Conservation (phyloP, 192 early-diverging fungal genomes). For the Entomortierella chlamydospora region DNA sequence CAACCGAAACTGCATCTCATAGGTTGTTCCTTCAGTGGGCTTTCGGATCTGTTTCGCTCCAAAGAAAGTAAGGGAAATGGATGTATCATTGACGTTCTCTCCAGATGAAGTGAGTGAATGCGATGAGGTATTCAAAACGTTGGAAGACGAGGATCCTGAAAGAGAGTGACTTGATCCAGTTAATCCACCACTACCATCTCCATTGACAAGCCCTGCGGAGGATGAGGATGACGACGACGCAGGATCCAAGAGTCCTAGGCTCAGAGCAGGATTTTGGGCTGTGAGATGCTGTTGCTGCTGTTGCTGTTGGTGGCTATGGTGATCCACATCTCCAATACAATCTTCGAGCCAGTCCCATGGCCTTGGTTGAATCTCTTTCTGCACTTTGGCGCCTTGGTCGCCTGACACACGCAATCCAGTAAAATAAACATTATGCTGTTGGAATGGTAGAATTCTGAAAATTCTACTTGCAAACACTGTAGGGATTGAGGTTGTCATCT, state of each 20-base stretch:
- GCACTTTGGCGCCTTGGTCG: slow-evolving; percentile 30
- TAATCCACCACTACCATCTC: slow-evolving; percentile 7
- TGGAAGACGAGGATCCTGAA: slow-evolving; percentile 7
- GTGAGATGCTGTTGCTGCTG: slow-evolving; percentile 10
- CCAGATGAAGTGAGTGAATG: background rate
- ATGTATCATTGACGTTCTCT: slow-evolving; percentile 44
- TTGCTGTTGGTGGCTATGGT: slow-evolving; percentile 11
- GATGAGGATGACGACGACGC: background rate
- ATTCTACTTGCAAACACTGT: slow-evolving; percentile 61
- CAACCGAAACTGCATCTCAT: slow-evolving; percentile 38
- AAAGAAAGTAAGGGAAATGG: slow-evolving; percentile 47
- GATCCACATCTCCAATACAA: slow-evolving; percentile 56
- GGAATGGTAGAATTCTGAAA: slow-evolving; percentile 64
- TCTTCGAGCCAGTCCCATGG: slow-evolving; percentile 71
- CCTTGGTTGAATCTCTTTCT: slow-evolving; percentile 56
- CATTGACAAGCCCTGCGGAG: slow-evolving; percentile 19
- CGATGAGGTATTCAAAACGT: background rate
- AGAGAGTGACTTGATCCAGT: slow-evolving; percentile 5
- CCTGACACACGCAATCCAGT: slow-evolving; percentile 52
- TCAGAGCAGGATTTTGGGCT: slow-evolving; percentile 23
- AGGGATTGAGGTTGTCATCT: slow-evolving; percentile 53
- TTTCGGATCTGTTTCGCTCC: slow-evolving; percentile 49
- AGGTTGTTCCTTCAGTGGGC: slow-evolving; percentile 35
- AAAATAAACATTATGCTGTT: slow-evolving; percentile 66
- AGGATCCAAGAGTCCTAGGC: slow-evolving; percentile 23